These are phyloP conservation scores for Dendrobium catenatum DNA, from an alignment of 106 monocot genomes.

Conservation along the genomic window DNA sequence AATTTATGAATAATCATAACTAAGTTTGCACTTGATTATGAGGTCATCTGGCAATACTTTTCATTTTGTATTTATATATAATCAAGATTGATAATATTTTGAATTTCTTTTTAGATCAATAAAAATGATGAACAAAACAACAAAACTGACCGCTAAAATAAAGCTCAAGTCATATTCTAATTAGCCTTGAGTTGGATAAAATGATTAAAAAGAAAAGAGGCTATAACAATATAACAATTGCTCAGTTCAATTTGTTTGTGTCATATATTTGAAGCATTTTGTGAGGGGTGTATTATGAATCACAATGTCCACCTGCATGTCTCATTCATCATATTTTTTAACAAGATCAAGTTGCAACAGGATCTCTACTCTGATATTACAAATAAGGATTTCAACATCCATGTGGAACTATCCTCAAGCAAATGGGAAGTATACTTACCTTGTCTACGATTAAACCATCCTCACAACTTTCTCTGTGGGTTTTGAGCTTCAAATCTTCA, in stretches of 20 bases:
- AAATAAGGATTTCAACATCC: not conserved
- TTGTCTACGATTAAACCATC: slow-evolving; percentile 44
- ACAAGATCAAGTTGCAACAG: not conserved
- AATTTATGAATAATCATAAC: not conserved
- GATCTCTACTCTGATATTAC: not conserved
- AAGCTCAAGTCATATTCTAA: not conserved
- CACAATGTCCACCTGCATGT: not conserved
- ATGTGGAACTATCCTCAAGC: not conserved
- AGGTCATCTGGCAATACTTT: not conserved
- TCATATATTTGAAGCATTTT: not conserved
- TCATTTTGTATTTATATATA: not conserved
- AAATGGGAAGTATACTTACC: slow-evolving; percentile 24
- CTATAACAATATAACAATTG: not conserved
- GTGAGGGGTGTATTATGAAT: not conserved
- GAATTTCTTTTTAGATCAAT: not conserved
- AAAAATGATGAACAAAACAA: slow-evolving; percentile 1
- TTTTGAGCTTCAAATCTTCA: slow-evolving; percentile 54
- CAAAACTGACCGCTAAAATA: not conserved
- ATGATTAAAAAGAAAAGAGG: not conserved
- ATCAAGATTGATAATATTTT: not conserved
- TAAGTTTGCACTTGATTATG: not conserved
- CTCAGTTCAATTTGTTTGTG: not conserved
- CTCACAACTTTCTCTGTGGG: slow-evolving; percentile 42
- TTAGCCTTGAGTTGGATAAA: not conserved
- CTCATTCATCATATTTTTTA: not conserved